Base-by-base conservation (phyloP, 768 basidiomycete genomes). In the Hemileccinum rubropunctum region DNA sequence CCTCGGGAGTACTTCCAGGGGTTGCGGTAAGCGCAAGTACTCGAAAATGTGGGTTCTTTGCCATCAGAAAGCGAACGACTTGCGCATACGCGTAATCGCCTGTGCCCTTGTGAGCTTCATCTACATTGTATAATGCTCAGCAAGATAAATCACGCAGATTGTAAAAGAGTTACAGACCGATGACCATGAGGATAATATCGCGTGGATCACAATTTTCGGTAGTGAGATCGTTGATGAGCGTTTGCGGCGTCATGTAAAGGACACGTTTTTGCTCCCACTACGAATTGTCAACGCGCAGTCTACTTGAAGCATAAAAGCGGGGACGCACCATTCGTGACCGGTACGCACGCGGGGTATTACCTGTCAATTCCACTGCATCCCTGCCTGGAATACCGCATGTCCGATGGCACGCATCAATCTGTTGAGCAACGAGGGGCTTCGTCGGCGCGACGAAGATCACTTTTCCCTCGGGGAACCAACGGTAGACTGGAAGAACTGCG, bases 171-270 rank as follows among this genome's bases (percentile, higher is more conserved):
- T 14, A 57, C 77, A 38, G 53, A 88, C 95, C 95, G 46, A 98
- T 76, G 23, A 99, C 94, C 11, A 97, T 70, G 34, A 97, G 80
- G 26, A 95, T 76, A 21, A 99, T 86, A 60, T 93, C 87, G 28
- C 73, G 67, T 0, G 84, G 77, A 60, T 98, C 90, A 59, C 92
- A 87, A 26, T 76, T 82, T 35, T 84, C 85, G 2, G 76, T 79
- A 7, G 69, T 70, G 18, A 98, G 72, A 63, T 99, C 97, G 52
- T 95, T 95, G 52, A 88, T 75, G 20, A 98, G 76, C 0, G 95
- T 98, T 64, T 98, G 97, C 0, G 95, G 93, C 0, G 95, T 98
- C 84, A 95, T 93, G 63, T 91, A 98, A 63, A 95, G 93, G 18
- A 97, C 82, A 1, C 92, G 77, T 62, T 91, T 92, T 59, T 85